Percentiles rank a stretch among this genome's conserved stretches.
Conservation (phyloP, 768 basidiomycete species). For the Pisolithus orientalis region DNA sequence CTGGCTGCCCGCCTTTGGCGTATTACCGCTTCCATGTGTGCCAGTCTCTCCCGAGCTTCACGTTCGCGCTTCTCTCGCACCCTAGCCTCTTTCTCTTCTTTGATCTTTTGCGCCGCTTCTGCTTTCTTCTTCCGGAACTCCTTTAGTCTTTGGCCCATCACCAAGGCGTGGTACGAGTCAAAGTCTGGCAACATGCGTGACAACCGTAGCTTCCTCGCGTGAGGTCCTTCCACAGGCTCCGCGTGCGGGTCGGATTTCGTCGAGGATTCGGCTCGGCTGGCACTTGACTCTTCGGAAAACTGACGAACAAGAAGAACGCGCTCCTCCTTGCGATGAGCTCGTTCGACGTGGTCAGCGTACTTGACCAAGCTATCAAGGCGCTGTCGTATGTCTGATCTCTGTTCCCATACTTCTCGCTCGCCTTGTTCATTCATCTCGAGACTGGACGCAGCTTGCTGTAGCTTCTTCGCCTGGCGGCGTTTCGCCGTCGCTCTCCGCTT, state of each 20-base stretch:
- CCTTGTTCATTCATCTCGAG: neutral
- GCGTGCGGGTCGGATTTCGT: constrained; percentile 47
- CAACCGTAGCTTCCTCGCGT: constrained; percentile 69
- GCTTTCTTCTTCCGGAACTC: constrained; percentile 60
- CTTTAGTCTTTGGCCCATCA: constrained; percentile 54
- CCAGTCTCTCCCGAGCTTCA: constrained; percentile 12
- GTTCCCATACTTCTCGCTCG: neutral
- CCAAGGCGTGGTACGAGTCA: constrained; percentile 38
- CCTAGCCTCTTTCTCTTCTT: constrained; percentile 77
- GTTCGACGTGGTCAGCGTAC: constrained; percentile 88
- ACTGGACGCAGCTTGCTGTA: neutral
- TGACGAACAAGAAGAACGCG: constrained; percentile 77
- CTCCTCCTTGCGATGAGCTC: constrained; percentile 89
- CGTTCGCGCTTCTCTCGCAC: constrained; percentile 36
- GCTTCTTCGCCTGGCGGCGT: neutral
- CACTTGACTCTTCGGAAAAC: constrained; percentile 73
- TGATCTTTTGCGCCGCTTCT: constrained; percentile 59
- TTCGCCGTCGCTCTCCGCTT: neutral
- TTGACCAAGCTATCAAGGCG: constrained; percentile 74
- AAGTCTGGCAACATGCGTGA: constrained; percentile 70
- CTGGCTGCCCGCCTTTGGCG: constrained; percentile 43
- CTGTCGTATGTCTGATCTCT: constrained; percentile 29
- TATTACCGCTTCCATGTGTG: constrained; percentile 29
- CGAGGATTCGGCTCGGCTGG: constrained; percentile 65
- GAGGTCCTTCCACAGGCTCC: constrained; percentile 46